Base-by-base conservation (phyloP, 2,329 filamentous ascomycete genomes). In the Harringtonia lauricola region DNA sequence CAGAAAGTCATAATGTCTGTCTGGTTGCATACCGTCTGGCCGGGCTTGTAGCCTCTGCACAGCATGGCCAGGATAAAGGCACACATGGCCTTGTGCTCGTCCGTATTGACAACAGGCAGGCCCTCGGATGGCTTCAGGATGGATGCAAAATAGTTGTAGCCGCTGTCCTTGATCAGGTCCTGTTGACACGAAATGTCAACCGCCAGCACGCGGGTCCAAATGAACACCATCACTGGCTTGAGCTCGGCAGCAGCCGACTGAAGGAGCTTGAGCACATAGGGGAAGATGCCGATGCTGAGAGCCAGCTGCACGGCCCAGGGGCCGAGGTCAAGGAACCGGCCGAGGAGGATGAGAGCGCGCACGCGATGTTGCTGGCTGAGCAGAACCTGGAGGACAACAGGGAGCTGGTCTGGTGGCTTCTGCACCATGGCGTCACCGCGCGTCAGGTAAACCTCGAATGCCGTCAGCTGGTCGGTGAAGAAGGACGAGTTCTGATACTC, bases 251-350 rank as follows among this genome's bases (percentile, higher is more conserved):
- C 92, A 38, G 94, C 90, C 5, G 92, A 96, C 60, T 98, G 92
- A 17, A 98, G 69, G 22, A 98, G 71, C 64, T 98, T 98, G 29
- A 98, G 68, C n/a, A 98, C 92, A 58, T 98, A 98, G 1, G 92
- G 92, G 62, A 98, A 98, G 49, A 98, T 98, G 21, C 92, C 92
- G 49, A 98, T 98, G 61, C 89, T 95, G 15, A 98, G 72, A 15
- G 92, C 92, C 34, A 98, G 77, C 60, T 96, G 92, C n/a, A 98
- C 92, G 26, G 92, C 94, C 92, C 92, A 98, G 1, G 92, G 92
- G 0, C 92, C 92, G 33, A 96, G 75, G 56, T 98, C 92, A 18
- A 98, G 70, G 61, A 98, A 98, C 52, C 88, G 86, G 46, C 89
- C 92, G 0, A 98, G 72, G 8, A 98, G 68, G 42, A 98, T 94